Evolutionary conservation across 306 rosid genomes (phyloP), one percentile per base, ranked within the genome.

Genomic region (Cajanus cajan): DNA sequence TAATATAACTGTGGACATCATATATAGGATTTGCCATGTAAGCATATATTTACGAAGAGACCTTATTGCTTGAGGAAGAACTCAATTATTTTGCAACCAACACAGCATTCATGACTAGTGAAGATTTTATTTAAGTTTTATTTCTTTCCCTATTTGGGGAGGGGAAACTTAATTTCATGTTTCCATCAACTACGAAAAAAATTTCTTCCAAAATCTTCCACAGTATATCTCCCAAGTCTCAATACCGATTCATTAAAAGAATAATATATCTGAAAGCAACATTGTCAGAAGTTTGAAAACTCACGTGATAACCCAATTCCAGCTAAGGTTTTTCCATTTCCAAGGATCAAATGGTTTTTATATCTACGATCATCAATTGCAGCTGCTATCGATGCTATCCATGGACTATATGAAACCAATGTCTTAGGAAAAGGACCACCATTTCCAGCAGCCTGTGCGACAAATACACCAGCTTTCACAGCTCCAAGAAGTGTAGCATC

Each of bases 401-500:
- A 96, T 63, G 99, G 99, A 86, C 99, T 96, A 74, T 96, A 96
- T 5, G 99, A 96, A 85, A 96, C 93, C 89, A 96, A 37, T 52
- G 99, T 93, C 88, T 91, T 96, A 1, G 97, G 99, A 79, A 90
- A 96, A 50, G 99, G 99, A 41, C 99, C 99, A 39, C 99, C 99
- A 83, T 96, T 96, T 83, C 99, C 99, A 74, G 98, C 99, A 24
- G 99, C 99, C 88, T 96, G 99, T 47, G 94, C 99, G 37, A 96
- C 98, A 90, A 96, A 96, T 74, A 96, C 96, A 37, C 99, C 99
- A 54, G 99, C 99, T 84, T 93, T 96, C 89, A 96, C 99, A 40
- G 99, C 99, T 69, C 97, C 89, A 80, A 96, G 98, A 91, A 96
- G 99, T 61, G 99, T 93, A 16, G 92, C 99, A 89, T 96, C 99